Evolutionary conservation across 2,329 filamentous ascomycete species (phyloP), one percentile per base, ranked within the genome.

Genomic region (Aspergillus fumigatiaffinis): DNA sequence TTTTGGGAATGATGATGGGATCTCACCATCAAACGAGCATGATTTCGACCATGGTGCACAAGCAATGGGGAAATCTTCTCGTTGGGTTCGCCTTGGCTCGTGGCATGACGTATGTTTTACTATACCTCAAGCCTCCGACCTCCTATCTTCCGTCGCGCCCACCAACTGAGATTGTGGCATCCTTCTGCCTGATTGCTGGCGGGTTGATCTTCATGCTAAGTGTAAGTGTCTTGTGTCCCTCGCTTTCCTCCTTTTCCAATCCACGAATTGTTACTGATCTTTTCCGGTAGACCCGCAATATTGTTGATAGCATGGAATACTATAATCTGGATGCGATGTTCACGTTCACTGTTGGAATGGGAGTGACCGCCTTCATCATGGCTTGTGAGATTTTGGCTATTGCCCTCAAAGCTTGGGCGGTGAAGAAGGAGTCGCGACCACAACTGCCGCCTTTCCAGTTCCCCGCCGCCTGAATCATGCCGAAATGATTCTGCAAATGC

Each of bases 1-100:
- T 97, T 0, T 80, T 97, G 1, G 94, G 94, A 35, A 84, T 92
- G 71, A 94, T 96, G 90, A 97, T 97, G 93, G 89, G 89, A 69
- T 91, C 90, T 26, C 93, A 97, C 74, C 90, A 93, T 58, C 92
- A 96, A 72, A 73, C 80, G 28, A 90, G 86, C 58, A 91, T 91
- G 87, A 82, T 92, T 50, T 93, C 91, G 9, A 90, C 87, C 64
- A 96, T 94, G 90, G 84, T 97, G 51, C 93, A 97, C 77, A 88
- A 88, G 70, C 92, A 97, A 74, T 97, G 93, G 93, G 93, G 93
- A 26, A 87, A 86, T 67, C 82, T 97, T 63, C 82, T 97, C 53
- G 83, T 90, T 50, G 91, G 88, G 26, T 92, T 91, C 54, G 88
- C 92, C 0, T 81, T 95, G 57, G 87, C 91, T 25, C 86, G 93